Conservation (phyloP, 2,329 filamentous ascomycete genomes). For the Diaporthe humulicola region DNA sequence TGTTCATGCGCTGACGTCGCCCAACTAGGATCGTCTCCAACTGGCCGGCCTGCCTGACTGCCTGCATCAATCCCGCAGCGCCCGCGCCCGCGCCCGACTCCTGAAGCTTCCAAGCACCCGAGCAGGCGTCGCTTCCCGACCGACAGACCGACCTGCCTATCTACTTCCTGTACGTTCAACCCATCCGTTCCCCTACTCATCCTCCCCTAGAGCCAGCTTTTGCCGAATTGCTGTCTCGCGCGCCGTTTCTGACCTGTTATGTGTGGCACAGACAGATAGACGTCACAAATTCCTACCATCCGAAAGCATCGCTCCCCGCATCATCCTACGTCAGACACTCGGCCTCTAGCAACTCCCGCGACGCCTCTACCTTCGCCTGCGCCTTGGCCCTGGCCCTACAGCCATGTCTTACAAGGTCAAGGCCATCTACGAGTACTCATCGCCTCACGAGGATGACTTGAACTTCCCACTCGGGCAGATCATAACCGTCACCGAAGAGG, state of each 20-base stretch:
- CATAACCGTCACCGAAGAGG: slow-evolving; percentile 92
- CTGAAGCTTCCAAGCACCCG: slow-evolving; percentile 34
- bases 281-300: slow-evolving; percentile 6
- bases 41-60: slow-evolving; percentile 49
- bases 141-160: slow-evolving; percentile 13
- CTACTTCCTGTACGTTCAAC: slow-evolving; percentile 17
- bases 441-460: slow-evolving; percentile 94
- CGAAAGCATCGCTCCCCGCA: slow-evolving; percentile 19
- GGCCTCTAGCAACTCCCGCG: slow-evolving; percentile 29
- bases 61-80: slow-evolving; percentile 24
- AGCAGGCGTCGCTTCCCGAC: slow-evolving; percentile 24
- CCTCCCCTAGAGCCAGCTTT: slow-evolving; percentile 13
- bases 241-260: not conserved
- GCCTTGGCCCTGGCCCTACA: slow-evolving; percentile 42
- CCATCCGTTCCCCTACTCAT: not conserved
- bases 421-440: slow-evolving; percentile 94
- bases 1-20: slow-evolving; percentile 65
- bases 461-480: slow-evolving; percentile 87
- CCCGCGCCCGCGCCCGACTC: slow-evolving; percentile 23
- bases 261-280: not conserved
- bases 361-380: slow-evolving; percentile 13
- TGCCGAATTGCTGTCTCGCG: slow-evolving; percentile 5
- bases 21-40: slow-evolving; percentile 54
- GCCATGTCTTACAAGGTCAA: slow-evolving; percentile 94
- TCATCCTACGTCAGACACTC: slow-evolving; percentile 31